Evolutionary conservation across 2,329 filamentous ascomycete species (phyloP).

Genomic region (Chaetomiaceae sp.): DNA sequence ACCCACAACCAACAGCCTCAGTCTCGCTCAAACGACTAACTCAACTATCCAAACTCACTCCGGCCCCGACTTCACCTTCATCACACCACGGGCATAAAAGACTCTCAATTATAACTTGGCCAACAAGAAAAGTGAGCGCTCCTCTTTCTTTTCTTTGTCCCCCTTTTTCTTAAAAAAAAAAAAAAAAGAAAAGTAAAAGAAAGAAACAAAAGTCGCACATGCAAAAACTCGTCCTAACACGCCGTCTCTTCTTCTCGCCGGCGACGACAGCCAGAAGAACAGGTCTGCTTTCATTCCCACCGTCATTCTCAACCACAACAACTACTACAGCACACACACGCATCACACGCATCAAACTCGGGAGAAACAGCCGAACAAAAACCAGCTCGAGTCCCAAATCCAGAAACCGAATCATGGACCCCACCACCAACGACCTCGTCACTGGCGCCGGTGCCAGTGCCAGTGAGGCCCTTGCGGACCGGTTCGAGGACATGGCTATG

Average conservation of each 20-base stretch:
- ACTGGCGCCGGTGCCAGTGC: not conserved
- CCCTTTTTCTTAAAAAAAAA: no score
- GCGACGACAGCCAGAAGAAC: not conserved
- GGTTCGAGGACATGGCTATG: slow-evolving; percentile 19
- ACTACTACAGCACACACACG: not conserved
- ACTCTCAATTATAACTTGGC: no score
- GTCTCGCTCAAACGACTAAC: no score
- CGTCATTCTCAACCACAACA: not conserved
- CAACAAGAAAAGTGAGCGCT: not conserved
- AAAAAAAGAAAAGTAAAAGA: no score
- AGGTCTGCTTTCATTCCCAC: no score
- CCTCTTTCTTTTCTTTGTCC: not conserved
- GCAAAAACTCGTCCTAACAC: not conserved
- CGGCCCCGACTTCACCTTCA: no score
- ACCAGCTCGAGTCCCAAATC: no score
- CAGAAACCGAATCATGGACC: not conserved
- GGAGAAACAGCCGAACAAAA: no score
- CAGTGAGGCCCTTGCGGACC: slow-evolving; percentile 12
- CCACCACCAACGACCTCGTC: not conserved
- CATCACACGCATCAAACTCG: not conserved
- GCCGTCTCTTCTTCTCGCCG: not conserved
- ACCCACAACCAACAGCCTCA: no score
- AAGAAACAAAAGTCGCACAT: not conserved
- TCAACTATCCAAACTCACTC: no score
- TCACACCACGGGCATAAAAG: no score